Base-by-base conservation (phyloP, 2,329 filamentous ascomycete species). In the Harringtonia lauricola region DNA sequence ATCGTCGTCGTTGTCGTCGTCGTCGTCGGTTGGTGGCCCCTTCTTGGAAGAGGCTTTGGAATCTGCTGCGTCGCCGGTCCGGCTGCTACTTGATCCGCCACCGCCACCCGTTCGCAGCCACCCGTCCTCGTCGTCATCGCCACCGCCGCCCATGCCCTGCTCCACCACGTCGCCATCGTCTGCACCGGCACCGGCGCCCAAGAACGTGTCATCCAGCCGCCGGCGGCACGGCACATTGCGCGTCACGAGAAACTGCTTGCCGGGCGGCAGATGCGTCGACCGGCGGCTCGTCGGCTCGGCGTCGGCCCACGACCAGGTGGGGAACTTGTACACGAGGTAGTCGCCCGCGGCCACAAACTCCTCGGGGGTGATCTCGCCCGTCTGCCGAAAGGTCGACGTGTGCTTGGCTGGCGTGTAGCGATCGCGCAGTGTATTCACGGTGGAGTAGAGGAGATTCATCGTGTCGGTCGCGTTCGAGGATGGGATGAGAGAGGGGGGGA, bases 291-390 rank as follows among this genome's bases (percentile, higher is more conserved):
- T 76, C n/a, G 81, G 79, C 44, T 90, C 85, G 52, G 90, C 89
- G 56, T 92, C 86, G 52, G 84, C 81, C 92, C 92, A 98, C 40
- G 86, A 84, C 92, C 92, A 98, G 46, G 90, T 94, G 9, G 90
- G 92, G 66, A 98, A 98, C 70, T 95, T 96, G 79, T 94, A 95
- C 58, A 95, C 89, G 31, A 98, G 80, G 62, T 96, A 98, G 68
- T 98, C 92, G 55, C 92, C 92, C 4, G 92, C 92, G 4, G 85
- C 83, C 41, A 95, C 74, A 64, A 98, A 98, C 72, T 98, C 92
- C 59, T 95, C 90, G 17, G 90, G 90, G 0, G 90, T 96, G 65
- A 98, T 92, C 68, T 96, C 86, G 52, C 92, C 92, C 5, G 89
- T 95, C 56, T 79, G 76, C 55, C 90, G 86, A 66, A 98, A 98